Evolutionary conservation across 768 basidiomycete species (phyloP).

Genomic region (Pleurotus eryngii): DNA sequence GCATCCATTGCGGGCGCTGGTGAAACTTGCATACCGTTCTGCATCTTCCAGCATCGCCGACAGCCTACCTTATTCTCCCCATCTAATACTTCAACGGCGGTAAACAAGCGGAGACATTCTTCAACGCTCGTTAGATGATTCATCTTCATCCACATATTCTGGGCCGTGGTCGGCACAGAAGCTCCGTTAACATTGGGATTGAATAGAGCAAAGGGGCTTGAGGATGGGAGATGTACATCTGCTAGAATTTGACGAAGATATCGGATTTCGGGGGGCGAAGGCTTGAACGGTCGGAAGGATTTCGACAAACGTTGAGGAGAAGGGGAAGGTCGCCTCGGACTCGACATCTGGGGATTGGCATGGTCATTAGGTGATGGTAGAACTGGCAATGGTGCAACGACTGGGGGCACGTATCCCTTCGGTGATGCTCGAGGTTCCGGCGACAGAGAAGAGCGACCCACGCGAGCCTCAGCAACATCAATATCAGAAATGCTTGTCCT

Average conservation of each 20-base stretch:
- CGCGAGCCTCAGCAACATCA: neutral
- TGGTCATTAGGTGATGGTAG: neutral
- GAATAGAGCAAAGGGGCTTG: conserved; percentile 49
- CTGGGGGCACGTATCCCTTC: neutral
- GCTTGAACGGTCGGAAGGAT: conserved; percentile 45
- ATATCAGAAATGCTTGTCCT: conserved; percentile 1
- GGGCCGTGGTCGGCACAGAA: conserved; percentile 16
- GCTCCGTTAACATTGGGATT: conserved; percentile 25
- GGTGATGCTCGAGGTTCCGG: conserved; percentile 12
- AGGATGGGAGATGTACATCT: conserved; percentile 42
- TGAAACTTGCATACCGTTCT: conserved; percentile 53
- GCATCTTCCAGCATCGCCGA: conserved; percentile 90
- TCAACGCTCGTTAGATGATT: conserved; percentile 59
- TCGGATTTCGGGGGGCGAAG: conserved; percentile 52
- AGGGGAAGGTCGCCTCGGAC: conserved; percentile 11
- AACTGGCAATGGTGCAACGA: neutral
- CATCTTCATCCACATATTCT: conserved; percentile 42
- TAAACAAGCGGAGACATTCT: conserved; percentile 85
- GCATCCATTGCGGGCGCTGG: conserved; percentile 20
- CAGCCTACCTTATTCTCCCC: conserved; percentile 96
- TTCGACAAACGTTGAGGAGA: conserved; percentile 1
- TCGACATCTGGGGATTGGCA: neutral
- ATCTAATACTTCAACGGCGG: conserved; percentile 88
- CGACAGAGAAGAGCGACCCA: neutral
- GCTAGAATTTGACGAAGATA: conserved; percentile 71